phyloP scores from a whole-genome alignment of 345 rosid species.

The Orychophragmus violaceus region DNA sequence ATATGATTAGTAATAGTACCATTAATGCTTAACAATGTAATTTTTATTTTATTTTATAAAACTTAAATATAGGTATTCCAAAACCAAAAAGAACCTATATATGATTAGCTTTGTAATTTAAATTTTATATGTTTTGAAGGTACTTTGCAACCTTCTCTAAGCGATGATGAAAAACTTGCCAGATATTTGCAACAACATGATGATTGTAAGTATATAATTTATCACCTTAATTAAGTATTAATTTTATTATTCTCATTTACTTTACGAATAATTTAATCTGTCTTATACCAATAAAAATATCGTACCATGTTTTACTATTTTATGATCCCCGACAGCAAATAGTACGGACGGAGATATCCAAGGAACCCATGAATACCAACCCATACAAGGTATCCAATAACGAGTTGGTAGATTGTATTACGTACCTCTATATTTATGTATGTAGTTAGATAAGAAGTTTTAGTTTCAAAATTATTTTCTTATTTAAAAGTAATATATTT shows the following conservation, averaged over 20 bases:
- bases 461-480: too few relatives aligned
- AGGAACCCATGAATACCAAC: too few relatives aligned
- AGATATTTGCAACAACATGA: not conserved
- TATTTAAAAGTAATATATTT: too few relatives aligned
- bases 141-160: not conserved
- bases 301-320: not conserved
- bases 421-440: not conserved
- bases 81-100: not conserved
- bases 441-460: not conserved
- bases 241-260: not conserved
- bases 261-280: not conserved
- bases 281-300: not conserved
- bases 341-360: not conserved
- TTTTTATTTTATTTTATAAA: too few relatives aligned
- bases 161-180: too few relatives aligned
- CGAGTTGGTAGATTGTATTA: not conserved
- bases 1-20: not conserved
- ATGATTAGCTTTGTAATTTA: too few relatives aligned
- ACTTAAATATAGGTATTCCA: too few relatives aligned
- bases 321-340: not conserved
- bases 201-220: not conserved
- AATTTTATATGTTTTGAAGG: constrained; percentile 17
- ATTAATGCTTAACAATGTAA: too few relatives aligned
- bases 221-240: not conserved
- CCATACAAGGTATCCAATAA: not conserved